Base-by-base conservation (phyloP, 805 yeast genomes). In the Starmerella khaoyaiensis region DNA sequence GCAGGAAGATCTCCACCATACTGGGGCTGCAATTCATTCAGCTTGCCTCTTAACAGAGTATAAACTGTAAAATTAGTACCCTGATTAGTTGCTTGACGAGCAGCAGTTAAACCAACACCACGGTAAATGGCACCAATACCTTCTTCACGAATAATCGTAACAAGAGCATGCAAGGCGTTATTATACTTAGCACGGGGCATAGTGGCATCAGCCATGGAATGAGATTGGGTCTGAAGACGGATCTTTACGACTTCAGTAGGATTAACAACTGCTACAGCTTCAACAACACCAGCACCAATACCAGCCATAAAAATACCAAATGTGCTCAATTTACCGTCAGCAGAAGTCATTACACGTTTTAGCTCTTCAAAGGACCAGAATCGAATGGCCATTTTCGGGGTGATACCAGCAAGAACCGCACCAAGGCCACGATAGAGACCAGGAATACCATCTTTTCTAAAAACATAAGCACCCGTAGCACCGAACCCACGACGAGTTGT, bases 161-260 rank as follows among this genome's bases (percentile, higher is more conserved):
- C 75, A 20, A 80, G 76, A 31, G 94, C 90, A 61, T 87, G 98
- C 12, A 83, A 78, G 12, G 97, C 97, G 57, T 80, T 83, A 59
- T 81, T 74, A 63, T 87, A 87, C 60, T 81, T 82, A 43, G 94
- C 93, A n/a, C 47, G 43, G 21, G 72, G 69, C 49, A 71, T 74
- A 16, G 75, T 62, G 15, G 93, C 93, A 55, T 82, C 94, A 37
- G 77, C 74, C 72, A 86, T 69, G 31, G 93, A 79, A 57, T 82
- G 87, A 49, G 76, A 79, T 64, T 87, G 98, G 14, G 97, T 94
- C 63, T 87, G 98, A 56, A 87, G 71, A 61, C 98, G 71, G 56
- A 87, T 87, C 62, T 87, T 87, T 47, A 87, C 93, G 44, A 90
- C 96, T 60, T 87, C 98, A 79, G 84, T 87, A 31, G 97, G 97